Conservation (phyloP, 2,329 filamentous ascomycete genomes). For the Magnaporthiopsis incrustans region DNA sequence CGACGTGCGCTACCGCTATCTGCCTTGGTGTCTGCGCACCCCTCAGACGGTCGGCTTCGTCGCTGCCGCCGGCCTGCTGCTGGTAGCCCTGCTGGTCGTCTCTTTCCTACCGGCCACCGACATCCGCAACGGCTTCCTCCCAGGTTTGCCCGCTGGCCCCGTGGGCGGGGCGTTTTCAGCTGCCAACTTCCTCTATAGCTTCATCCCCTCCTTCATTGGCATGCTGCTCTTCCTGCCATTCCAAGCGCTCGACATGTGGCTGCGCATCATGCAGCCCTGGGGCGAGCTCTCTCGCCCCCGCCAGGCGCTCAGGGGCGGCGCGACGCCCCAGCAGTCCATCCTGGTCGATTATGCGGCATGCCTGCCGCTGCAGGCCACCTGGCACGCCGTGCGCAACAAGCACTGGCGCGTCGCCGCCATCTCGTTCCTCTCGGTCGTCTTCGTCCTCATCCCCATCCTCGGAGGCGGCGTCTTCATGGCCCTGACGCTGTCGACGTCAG, state of each 20-base stretch:
- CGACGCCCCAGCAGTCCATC: slow-evolving; percentile 53
- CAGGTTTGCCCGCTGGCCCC: slow-evolving; percentile 55
- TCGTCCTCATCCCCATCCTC: slow-evolving; percentile 57
- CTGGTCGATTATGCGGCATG: slow-evolving; percentile 64
- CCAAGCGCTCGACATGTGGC: slow-evolving; percentile 55
- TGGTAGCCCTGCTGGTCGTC: slow-evolving; percentile 65
- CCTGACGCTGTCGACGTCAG: slow-evolving; percentile 43
- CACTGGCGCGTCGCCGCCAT: slow-evolving; percentile 59
- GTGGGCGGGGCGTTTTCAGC: slow-evolving; percentile 63
- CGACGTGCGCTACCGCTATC: slow-evolving; percentile 53
- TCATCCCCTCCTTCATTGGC: slow-evolving; percentile 61
- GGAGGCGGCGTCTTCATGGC: slow-evolving; percentile 68
- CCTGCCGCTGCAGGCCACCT: slow-evolving; percentile 50
- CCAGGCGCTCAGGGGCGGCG: slow-evolving; percentile 40
- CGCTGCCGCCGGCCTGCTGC: slow-evolving; percentile 49
- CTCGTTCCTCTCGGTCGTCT: slow-evolving; percentile 50
- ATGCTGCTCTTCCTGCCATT: slow-evolving; percentile 60
- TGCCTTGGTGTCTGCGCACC: slow-evolving; percentile 70
- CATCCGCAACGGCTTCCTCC: slow-evolving; percentile 63
- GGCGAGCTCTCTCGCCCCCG: slow-evolving; percentile 40
- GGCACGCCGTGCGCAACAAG: slow-evolving; percentile 48
- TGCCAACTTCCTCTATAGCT: slow-evolving; percentile 81
- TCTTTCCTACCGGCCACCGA: slow-evolving; percentile 66
- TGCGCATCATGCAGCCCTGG: slow-evolving; percentile 64
- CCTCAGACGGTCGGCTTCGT: slow-evolving; percentile 58